These are phyloP conservation scores for Rutstroemia sp. DNA, from an alignment of 2,329 filamentous ascomycete species.

Conservation along the genomic window DNA sequence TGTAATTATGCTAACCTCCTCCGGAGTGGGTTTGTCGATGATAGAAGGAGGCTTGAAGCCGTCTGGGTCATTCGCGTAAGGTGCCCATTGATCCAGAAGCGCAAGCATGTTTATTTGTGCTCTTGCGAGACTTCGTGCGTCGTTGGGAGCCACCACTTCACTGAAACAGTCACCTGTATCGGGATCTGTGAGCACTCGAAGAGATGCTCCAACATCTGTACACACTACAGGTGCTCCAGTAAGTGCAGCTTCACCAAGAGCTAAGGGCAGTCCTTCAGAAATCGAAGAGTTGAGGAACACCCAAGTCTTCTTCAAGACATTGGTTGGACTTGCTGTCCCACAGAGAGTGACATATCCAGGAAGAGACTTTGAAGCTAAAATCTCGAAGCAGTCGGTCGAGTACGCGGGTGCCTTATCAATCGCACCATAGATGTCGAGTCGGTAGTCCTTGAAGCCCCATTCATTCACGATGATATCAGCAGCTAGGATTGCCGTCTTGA, in stretches of 20 bases:
- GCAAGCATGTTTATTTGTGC: constrained; percentile 56
- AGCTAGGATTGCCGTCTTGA: constrained; percentile 56
- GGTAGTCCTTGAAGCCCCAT: constrained; percentile 58
- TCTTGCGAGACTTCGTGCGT: constrained; percentile 49
- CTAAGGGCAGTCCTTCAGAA: constrained; percentile 48
- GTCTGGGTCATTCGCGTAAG: constrained; percentile 39
- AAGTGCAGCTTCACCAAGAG: constrained; percentile 49
- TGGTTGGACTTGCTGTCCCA: constrained; percentile 35
- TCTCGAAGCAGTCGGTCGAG: constrained; percentile 48
- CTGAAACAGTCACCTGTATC: constrained; percentile 44
- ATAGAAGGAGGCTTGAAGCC: constrained; percentile 5
- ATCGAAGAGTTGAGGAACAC: constrained; percentile 50
- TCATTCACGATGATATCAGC: constrained; percentile 59
- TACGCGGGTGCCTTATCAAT: constrained; percentile 56
- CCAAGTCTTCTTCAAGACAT: constrained; percentile 38
- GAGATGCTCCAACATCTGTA: constrained; percentile 48
- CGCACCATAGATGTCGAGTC: constrained; percentile 54
- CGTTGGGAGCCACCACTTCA: constrained; percentile 57
- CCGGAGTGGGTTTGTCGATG: constrained; percentile 34
- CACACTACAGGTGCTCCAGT: constrained; percentile 49
- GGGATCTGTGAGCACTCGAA: constrained; percentile 48
- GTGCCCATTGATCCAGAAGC: constrained; percentile 53
- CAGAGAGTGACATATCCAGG: constrained; percentile 27
- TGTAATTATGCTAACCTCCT: constrained; percentile 45
- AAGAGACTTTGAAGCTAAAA: constrained; percentile 27